Conservation (phyloP, 2,329 filamentous ascomycete species). For the Chrysoporthe austroafricana region DNA sequence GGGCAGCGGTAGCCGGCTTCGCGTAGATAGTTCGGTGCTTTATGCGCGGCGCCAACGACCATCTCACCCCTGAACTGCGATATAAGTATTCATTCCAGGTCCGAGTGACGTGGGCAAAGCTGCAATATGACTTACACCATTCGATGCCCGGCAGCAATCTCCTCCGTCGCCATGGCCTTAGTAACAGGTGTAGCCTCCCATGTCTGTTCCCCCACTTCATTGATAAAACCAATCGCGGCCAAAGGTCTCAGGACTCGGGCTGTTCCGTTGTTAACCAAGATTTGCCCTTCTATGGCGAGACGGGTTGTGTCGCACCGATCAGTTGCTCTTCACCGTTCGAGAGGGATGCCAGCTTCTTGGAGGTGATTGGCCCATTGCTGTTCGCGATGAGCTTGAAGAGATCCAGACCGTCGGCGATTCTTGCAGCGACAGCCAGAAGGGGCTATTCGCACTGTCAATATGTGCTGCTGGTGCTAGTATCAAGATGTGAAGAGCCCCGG, state of each 20-base stretch:
- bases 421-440: slow-evolving; percentile 32
- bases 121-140: slow-evolving; percentile 33
- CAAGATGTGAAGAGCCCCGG: too few relatives aligned
- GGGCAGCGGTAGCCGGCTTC: slow-evolving; percentile 35
- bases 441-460: slow-evolving; percentile 27
- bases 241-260: slow-evolving; percentile 33
- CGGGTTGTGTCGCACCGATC: slow-evolving; percentile 30
- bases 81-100: not conserved
- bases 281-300: not conserved
- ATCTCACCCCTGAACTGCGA: slow-evolving; percentile 28
- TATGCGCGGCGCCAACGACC: slow-evolving; percentile 28
- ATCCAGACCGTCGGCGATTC: slow-evolving; percentile 32
- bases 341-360: slow-evolving; percentile 30
- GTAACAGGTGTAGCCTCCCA: slow-evolving; percentile 35
- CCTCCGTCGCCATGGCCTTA: slow-evolving; percentile 34
- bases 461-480: not conserved
- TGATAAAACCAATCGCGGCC: slow-evolving; percentile 32
- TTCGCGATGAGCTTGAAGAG: slow-evolving; percentile 34
- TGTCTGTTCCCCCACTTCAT: slow-evolving; percentile 32
- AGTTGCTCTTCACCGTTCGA: slow-evolving; percentile 35
- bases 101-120: not conserved
- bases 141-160: slow-evolving; percentile 34
- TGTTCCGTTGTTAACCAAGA: slow-evolving; percentile 5
- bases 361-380: slow-evolving; percentile 28
- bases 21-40: slow-evolving; percentile 33